Percentiles rank a stretch among this genome's conserved stretches.
phyloP scores from a whole-genome alignment of 768 basidiomycete species.

The Trametes cubensis region DNA sequence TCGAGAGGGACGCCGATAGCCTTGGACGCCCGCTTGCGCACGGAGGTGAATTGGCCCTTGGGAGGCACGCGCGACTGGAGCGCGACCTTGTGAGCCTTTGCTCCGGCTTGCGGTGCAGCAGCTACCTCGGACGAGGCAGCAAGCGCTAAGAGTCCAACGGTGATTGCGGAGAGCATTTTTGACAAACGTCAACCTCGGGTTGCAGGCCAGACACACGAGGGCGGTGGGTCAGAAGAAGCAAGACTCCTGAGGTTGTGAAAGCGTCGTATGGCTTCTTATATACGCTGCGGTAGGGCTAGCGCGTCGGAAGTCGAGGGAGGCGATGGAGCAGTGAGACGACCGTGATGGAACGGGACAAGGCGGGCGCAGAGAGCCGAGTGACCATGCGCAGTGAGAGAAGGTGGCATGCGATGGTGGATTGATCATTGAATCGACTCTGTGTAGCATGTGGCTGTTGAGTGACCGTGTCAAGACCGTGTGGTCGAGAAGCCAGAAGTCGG shows the following conservation, averaged over 20 bases:
- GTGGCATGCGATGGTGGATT: background rate
- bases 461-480: slow-evolving; percentile 4
- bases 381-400: background rate
- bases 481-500: slow-evolving; percentile 2
- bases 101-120: slow-evolving; percentile 10
- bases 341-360: no score
- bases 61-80: slow-evolving; percentile 28
- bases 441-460: no score
- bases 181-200: background rate
- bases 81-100: slow-evolving; percentile 23
- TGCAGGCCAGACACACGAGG: background rate
- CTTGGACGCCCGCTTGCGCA: slow-evolving; percentile 28
- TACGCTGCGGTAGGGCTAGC: background rate
- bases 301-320: background rate
- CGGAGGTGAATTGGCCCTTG: slow-evolving; percentile 14
- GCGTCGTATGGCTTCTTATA: background rate
- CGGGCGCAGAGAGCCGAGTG: no score
- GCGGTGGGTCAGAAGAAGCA: background rate
- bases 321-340: no score
- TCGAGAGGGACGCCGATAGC: slow-evolving; percentile 48
- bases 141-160: slow-evolving; percentile 15
- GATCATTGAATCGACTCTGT: background rate
- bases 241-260: background rate
- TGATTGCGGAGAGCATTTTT: slow-evolving; percentile 11
- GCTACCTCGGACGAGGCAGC: slow-evolving; percentile 10